phyloP scores from a whole-genome alignment of 768 basidiomycete genomes.

The Suillus americanus region DNA sequence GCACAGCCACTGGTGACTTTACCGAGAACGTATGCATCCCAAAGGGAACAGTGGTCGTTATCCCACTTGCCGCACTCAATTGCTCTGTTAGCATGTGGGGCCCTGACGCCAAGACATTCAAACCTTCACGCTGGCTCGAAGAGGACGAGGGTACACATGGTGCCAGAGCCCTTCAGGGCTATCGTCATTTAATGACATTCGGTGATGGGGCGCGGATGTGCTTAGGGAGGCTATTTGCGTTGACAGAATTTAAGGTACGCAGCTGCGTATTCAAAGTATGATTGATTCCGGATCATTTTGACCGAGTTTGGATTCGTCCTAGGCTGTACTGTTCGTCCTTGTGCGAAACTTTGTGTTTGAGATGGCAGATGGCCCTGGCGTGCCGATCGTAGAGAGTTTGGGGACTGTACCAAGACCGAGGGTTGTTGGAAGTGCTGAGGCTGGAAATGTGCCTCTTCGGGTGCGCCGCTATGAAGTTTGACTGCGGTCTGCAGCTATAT shows the following conservation, averaged over 20 bases:
- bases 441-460: slow-evolving; percentile 15
- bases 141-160: slow-evolving; percentile 22
- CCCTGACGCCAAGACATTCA: slow-evolving; percentile 39
- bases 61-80: slow-evolving; percentile 44
- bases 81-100: slow-evolving; percentile 44
- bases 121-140: slow-evolving; percentile 43
- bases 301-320: background rate
- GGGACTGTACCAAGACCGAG: slow-evolving; percentile 37
- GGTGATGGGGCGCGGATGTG: slow-evolving; percentile 46
- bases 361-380: slow-evolving; percentile 37
- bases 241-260: slow-evolving; percentile 42
- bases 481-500: background rate
- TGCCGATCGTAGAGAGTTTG: slow-evolving; percentile 26
- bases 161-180: slow-evolving; percentile 32
- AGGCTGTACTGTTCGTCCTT: slow-evolving; percentile 38
- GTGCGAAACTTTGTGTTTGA: slow-evolving; percentile 36
- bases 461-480: slow-evolving; percentile 5
- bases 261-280: background rate
- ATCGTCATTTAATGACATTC: slow-evolving; percentile 43
- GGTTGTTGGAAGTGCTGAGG: slow-evolving; percentile 18
- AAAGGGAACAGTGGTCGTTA: slow-evolving; percentile 36
- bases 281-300: background rate
- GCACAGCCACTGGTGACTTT: slow-evolving; percentile 24
- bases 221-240: slow-evolving; percentile 42
- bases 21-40: slow-evolving; percentile 35